Evolutionary conservation across 345 rosid species (phyloP).

Genomic region (Boechera divaricarpa): DNA sequence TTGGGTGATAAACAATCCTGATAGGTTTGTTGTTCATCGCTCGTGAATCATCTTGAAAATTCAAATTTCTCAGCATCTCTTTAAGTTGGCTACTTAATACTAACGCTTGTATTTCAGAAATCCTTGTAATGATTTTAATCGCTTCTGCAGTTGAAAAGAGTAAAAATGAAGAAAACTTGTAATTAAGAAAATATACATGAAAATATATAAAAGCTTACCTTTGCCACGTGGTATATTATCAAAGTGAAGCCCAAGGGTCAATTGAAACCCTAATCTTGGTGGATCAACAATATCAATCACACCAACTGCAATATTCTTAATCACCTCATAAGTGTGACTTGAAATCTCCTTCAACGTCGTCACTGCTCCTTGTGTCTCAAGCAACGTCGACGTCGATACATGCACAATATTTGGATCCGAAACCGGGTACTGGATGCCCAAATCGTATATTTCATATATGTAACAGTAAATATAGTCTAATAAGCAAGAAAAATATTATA

Average conservation of each 20-base stretch:
- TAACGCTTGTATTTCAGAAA: conserved; percentile 73
- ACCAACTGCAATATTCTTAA: conserved; percentile 56
- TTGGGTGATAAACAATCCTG: conserved; percentile 72
- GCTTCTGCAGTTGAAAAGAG: conserved; percentile 55
- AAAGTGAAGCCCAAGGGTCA: conserved; percentile 69
- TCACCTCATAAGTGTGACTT: conserved; percentile 46
- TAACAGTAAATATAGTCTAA: neutral
- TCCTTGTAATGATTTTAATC: conserved; percentile 59
- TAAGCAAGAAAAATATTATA: neutral
- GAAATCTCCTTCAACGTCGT: conserved; percentile 52
- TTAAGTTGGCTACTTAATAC: conserved; percentile 75
- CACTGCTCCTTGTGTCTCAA: conserved; percentile 58
- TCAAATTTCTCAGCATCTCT: conserved; percentile 64
- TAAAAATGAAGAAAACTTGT: neutral
- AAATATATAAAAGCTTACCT: conserved; percentile 45
- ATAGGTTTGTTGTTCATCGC: conserved; percentile 44
- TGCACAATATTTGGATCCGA: conserved; percentile 55
- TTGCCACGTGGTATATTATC: conserved; percentile 63
- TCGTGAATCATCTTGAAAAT: conserved; percentile 51
- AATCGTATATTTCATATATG: neutral
- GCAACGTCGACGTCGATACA: conserved; percentile 69
- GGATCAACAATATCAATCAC: conserved; percentile 78
- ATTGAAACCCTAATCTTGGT: conserved; percentile 78
- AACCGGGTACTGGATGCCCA: conserved; percentile 59
- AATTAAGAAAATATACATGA: neutral